Conservation (phyloP, 768 basidiomycete species). For the Imleria badia region DNA sequence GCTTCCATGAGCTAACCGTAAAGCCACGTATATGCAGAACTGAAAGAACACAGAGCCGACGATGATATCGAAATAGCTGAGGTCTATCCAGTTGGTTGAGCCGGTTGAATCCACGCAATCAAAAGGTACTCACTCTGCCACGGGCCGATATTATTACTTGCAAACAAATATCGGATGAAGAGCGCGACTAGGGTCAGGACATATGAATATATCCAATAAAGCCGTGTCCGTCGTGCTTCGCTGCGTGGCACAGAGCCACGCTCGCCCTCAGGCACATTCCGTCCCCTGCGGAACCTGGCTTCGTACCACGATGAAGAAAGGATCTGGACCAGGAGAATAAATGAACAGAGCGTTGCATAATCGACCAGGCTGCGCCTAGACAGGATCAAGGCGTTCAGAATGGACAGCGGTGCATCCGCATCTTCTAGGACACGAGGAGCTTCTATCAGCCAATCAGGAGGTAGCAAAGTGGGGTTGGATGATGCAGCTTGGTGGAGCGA, state of each 20-base stretch:
- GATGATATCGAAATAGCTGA: constrained; percentile 73
- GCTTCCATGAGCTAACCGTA: constrained; percentile 89
- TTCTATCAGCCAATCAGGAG: constrained; percentile 78
- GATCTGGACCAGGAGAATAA: constrained; percentile 77
- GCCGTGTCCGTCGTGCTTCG: constrained; percentile 59
- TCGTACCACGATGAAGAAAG: constrained; percentile 78
- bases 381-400: constrained; percentile 54
- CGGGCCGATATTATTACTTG: constrained; percentile 44
- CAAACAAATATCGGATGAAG: constrained; percentile 48
- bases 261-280: constrained; percentile 59
- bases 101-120: background rate
- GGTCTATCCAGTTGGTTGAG: constrained; percentile 47
- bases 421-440: constrained; percentile 55
- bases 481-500: constrained; percentile 41
- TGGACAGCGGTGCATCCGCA: constrained; percentile 40
- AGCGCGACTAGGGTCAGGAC: constrained; percentile 50
- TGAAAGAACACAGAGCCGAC: constrained; percentile 83
- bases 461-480: constrained; percentile 38
- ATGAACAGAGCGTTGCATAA: constrained; percentile 76
- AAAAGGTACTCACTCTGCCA: constrained; percentile 65
- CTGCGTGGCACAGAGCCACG: constrained; percentile 74
- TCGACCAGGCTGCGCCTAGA: constrained; percentile 79
- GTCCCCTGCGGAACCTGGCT: constrained; percentile 42
- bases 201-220: constrained; percentile 65
- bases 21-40: constrained; percentile 83